These are phyloP conservation scores for Yamadazyma membranifaciens DNA, from an alignment of 1,139 yeast genomes.

Conservation along the genomic window DNA sequence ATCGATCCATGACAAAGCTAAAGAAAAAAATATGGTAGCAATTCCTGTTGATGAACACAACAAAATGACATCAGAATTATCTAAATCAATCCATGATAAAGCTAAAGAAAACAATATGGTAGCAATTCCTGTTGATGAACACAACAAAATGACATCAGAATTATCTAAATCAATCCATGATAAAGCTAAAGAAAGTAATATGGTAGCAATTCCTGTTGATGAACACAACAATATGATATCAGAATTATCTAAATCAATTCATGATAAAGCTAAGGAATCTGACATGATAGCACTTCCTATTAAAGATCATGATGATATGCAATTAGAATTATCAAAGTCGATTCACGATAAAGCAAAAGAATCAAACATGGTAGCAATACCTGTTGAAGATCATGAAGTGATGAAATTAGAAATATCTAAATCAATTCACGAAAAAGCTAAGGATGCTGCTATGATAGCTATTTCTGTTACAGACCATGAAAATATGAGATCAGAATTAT, in stretches of 20 bases:
- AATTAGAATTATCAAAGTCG: constrained; percentile 8
- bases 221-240: background rate
- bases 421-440: constrained; percentile 10
- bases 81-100: constrained; percentile 9
- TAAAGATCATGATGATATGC: constrained; percentile 12
- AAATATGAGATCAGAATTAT: background rate
- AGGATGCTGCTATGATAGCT: constrained; percentile 9
- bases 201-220: constrained; percentile 10
- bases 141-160: background rate
- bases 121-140: constrained; percentile 6
- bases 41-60: constrained; percentile 10
- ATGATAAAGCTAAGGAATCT: constrained; percentile 17
- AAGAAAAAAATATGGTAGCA: constrained; percentile 9
- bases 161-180: constrained; percentile 5
- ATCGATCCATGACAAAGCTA: constrained; percentile 10
- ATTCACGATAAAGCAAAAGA: constrained; percentile 12
- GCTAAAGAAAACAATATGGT: constrained; percentile 11
- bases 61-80: constrained; percentile 4
- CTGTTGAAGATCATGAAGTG: constrained; percentile 9
- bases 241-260: background rate
- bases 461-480: constrained; percentile 6
- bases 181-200: constrained; percentile 19
- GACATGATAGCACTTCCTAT: constrained; percentile 20
- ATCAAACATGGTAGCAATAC: constrained; percentile 8
- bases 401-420: constrained; percentile 7